Base-by-base conservation (phyloP, 345 rosid genomes). In the Syzygium grande region DNA sequence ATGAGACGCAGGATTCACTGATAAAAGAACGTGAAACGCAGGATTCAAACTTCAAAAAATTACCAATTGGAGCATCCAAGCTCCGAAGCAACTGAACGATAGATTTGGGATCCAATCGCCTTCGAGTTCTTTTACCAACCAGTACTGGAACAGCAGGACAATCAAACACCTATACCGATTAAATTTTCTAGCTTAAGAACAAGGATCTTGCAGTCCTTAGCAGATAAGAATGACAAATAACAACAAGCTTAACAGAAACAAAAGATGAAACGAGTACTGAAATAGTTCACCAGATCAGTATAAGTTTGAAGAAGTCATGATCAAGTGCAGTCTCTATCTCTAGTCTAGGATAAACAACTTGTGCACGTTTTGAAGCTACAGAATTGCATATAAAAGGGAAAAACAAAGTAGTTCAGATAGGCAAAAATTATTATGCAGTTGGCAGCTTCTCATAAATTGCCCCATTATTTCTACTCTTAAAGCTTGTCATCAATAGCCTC, bases 101-200 rank as follows among this genome's bases (percentile, higher is more conserved):
- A 61, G 97, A 93, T 92, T 92, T 94, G 16, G 94, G 93, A 92
- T 97, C 99, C 89, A 96, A 92, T 85, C 98, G 98, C 90, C 93
- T 96, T 79, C 98, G 92, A 87, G 92, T 89, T 89, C 94, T 90
- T 87, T 93, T 94, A 58, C 99, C 95, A 86, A 96, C 96, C 87
- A 91, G 87, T 52, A 96, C 92, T 55, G 93, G 93, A 90, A 96
- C 87, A 89, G 87, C 88, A 80, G 99, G 99, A 55, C 98, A 88
- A 93, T 97, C 99, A 93, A 91, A 97, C 30, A 95, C 99, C 99
- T 97, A 87, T 88, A 85, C 22, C 11, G 56, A 55, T 38, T 52
- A 41, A 84, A 63, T 51, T 65, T 73, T 43, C 43, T 27, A 12
- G 46, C 34, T 55, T 84, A 59, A 65, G 56, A 53, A 85, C 34